A percentile compares a stretch with the other conserved stretches of the same genome.
These are phyloP conservation scores for Corchorus olitorius DNA, from an alignment of 345 rosid genomes.

Conservation along the genomic window DNA sequence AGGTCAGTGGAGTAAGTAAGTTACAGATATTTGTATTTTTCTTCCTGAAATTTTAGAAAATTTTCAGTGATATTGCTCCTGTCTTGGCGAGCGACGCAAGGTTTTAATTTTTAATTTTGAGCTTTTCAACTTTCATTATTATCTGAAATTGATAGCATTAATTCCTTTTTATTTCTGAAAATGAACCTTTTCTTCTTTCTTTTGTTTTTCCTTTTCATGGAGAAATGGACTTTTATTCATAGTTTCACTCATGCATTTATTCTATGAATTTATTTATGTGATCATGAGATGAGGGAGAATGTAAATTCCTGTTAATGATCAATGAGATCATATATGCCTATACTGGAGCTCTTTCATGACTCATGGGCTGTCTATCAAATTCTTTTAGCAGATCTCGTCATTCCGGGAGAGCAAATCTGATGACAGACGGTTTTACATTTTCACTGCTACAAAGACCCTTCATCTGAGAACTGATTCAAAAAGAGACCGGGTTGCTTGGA, in stretches of 20 bases:
- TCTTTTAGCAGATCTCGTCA: constrained; percentile 77
- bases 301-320: background rate
- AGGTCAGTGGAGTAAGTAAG: constrained; percentile 14
- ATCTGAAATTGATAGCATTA: background rate
- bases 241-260: constrained; percentile 9
- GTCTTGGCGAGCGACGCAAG: background rate
- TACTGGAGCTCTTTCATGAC: constrained; percentile 9
- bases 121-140: background rate
- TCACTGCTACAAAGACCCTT: constrained; percentile 96
- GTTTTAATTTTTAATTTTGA: constrained; percentile 7
- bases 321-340: background rate
- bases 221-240: background rate
- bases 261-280: constrained; percentile 8
- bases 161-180: constrained; percentile 13
- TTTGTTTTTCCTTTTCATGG: no score
- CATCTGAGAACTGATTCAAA: constrained; percentile 87
- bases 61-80: background rate
- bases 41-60: constrained; percentile 1
- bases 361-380: constrained; percentile 21
- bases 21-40: constrained; percentile 16
- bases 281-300: background rate
- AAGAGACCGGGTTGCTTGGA: constrained; percentile 84
- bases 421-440: constrained; percentile 83
- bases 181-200: background rate
- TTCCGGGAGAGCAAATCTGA: constrained; percentile 98